Evolutionary conservation across 208 protist species (phyloP), one percentile per base, ranked within the genome.

Genomic region (Wallacemonas rigidus): DNA sequence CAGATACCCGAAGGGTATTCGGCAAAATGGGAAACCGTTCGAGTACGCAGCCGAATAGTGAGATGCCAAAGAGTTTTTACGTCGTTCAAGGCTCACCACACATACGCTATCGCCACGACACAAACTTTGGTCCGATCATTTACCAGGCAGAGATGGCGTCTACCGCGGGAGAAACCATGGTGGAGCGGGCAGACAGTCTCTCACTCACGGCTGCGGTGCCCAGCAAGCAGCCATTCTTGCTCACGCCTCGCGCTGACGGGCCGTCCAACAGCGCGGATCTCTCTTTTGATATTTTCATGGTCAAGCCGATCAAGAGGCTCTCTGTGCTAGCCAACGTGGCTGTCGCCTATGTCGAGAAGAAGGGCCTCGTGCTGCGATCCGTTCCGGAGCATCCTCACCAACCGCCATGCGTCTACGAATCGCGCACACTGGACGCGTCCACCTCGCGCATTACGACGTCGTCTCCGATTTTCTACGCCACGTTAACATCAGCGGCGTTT

Each of bases 31-130:
- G 45, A 12, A 50, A 50, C 45, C 45, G 45, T 12, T 50, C 45
- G 45, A 50, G 45, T 50, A 12, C 50, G 6, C 43, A 3, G 62
- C 47, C 53, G n/a, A 7, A 35, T 8, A 50, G 47, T 8, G 5
- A 57, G 39, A 68, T 56, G 14, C 84, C 89, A 4, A 76, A 72
- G 40, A 81, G 74, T 54, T 91, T 85, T 64, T 94, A 89, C 70
- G 72, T 94, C 17, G 82, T 94, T 38, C 74, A 82, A 14, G 86
- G 89, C 60, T 72, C 73, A n/a, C 89, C 86, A 12, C 41, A 62
- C n/a, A 90, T 94, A 26, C 76, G 72, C 1, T 94, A 79, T 70
- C 65, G 50, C 41, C 74, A 80, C 40, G 75, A 81, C 6, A 72
- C 67, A 39, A 39, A 62, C 7, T 63, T 64, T 39, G 89, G 86